These are phyloP conservation scores for Eimeria maxima DNA, from an alignment of 169 alveolate species.

Conservation along the genomic window DNA sequence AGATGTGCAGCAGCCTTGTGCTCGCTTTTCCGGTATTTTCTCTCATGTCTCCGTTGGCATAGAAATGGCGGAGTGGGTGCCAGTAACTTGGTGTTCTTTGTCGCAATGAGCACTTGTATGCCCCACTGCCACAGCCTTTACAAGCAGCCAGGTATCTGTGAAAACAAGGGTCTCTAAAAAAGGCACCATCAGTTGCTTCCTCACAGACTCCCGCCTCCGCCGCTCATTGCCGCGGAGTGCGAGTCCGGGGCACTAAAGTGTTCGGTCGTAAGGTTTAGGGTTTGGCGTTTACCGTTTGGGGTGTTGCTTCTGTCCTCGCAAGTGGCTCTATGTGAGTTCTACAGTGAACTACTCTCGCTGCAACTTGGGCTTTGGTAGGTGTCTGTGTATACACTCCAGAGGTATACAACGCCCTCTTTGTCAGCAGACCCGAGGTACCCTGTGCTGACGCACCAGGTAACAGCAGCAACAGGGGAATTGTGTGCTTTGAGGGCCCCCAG, in stretches of 20 bases:
- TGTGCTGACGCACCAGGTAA: constrained; percentile 24
- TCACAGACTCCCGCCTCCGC: too few relatives aligned
- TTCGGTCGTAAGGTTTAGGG: background rate
- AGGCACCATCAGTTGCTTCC: too few relatives aligned
- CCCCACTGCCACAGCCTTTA: too few relatives aligned
- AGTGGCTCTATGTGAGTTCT: background rate
- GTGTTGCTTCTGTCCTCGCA: too few relatives aligned
- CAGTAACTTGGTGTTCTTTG: too few relatives aligned
- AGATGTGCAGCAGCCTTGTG: too few relatives aligned
- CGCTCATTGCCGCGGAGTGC: background rate
- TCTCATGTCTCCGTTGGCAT: too few relatives aligned
- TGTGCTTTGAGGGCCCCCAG: constrained; percentile 30
- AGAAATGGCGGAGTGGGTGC: too few relatives aligned
- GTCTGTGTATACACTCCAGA: constrained; percentile 36
- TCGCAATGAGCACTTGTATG: too few relatives aligned
- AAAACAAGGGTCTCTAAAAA: too few relatives aligned
- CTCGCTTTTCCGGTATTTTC: too few relatives aligned
- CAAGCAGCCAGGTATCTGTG: too few relatives aligned
- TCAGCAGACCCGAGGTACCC: constrained; percentile 22
- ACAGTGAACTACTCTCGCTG: background rate
- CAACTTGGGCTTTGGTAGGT: background rate
- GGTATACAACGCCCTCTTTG: background rate
- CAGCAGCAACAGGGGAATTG: constrained; percentile 29
- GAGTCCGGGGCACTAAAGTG: background rate
- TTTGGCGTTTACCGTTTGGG: background rate